Percentiles rank a stretch among this genome's conserved stretches.
phyloP scores from a whole-genome alignment of 306 rosid genomes.

The Glycine latifolia region DNA sequence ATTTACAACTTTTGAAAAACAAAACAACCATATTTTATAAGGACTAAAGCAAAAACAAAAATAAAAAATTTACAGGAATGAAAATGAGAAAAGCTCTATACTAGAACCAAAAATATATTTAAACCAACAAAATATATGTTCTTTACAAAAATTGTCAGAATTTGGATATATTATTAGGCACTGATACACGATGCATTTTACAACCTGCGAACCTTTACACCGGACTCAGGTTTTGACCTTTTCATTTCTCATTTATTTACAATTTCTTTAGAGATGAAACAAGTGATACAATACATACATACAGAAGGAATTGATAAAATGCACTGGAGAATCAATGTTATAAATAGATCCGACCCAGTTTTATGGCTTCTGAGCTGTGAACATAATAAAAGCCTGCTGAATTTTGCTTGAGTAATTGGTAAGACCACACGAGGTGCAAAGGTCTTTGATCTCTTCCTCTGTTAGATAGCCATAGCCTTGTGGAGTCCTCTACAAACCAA shows the following conservation, averaged over 20 bases:
- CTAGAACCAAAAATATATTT: too few relatives aligned
- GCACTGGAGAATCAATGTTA: slow-evolving; percentile 42
- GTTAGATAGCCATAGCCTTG: slow-evolving; percentile 59
- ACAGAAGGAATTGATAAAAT: slow-evolving; percentile 16
- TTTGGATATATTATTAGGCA: background rate
- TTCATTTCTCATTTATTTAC: slow-evolving; percentile 43
- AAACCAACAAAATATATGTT: too few relatives aligned
- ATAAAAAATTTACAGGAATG: too few relatives aligned
- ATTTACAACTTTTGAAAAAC: too few relatives aligned
- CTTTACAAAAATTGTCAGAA: too few relatives aligned
- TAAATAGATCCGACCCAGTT: slow-evolving; percentile 45
- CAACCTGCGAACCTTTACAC: slow-evolving; percentile 44
- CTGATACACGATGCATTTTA: slow-evolving; percentile 30
- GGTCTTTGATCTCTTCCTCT: slow-evolving; percentile 74
- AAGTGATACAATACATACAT: slow-evolving; percentile 39
- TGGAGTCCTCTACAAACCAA: slow-evolving; percentile 54
- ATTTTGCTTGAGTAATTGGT: slow-evolving; percentile 76
- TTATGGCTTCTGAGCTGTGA: slow-evolving; percentile 78
- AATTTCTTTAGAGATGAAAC: slow-evolving; percentile 36
- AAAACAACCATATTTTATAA: too few relatives aligned
- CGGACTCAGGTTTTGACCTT: slow-evolving; percentile 44
- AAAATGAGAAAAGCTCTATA: too few relatives aligned
- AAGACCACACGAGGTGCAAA: slow-evolving; percentile 84
- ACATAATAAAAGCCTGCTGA: slow-evolving; percentile 79
- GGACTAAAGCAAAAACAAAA: too few relatives aligned